Evolutionary conservation across 306 rosid genomes (phyloP), one percentile per base, ranked within the genome.

Genomic region (Abrus pulchellus): DNA sequence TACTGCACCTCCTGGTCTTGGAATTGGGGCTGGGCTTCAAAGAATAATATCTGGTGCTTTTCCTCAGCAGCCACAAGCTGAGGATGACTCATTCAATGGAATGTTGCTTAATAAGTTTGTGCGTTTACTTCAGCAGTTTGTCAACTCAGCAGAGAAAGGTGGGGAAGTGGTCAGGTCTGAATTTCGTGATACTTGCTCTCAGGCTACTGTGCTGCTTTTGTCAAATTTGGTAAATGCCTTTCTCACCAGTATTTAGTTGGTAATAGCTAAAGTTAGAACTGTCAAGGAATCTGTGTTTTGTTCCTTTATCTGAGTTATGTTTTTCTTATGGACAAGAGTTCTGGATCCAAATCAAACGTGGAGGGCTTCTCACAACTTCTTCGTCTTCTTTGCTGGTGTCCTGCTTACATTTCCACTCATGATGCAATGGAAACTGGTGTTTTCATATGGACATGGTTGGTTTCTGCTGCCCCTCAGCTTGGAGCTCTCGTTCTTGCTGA

Each of bases 361-460:
- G 98, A 95, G 89, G 97, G 96, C 84, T 95, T 93, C 90, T 93
- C 98, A 48, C 99, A 93, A 88, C 99, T 95, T 82, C 92, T 95
- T 28, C 98, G 98, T 75, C 99, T 95, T 74, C 98, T 95, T 77
- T 95, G 99, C 84, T 95, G 99, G 99, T 95, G 99, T 86, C 98
- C 99, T 66, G 99, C 97, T 52, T 95, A 91, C 82, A 89, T 95
- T 83, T 93, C 97, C 71, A 93, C 98, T 2, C 90, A 91, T 62
- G 93, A 93, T 69, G 93, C 98, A 74, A 93, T 95, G 92, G 99
- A 95, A 90, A 93, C 98, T 54, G 98, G 98, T 80, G 90, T 95
- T 87, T 95, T 91, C 84, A 84, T 93, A 71, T 95, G 99, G 99
- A 93, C 99, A n/a, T 95, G 99, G 99, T 83, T 95, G 85, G 99